Conservation (phyloP, 768 basidiomycete species). For the Paxillus ammoniavirescens region DNA sequence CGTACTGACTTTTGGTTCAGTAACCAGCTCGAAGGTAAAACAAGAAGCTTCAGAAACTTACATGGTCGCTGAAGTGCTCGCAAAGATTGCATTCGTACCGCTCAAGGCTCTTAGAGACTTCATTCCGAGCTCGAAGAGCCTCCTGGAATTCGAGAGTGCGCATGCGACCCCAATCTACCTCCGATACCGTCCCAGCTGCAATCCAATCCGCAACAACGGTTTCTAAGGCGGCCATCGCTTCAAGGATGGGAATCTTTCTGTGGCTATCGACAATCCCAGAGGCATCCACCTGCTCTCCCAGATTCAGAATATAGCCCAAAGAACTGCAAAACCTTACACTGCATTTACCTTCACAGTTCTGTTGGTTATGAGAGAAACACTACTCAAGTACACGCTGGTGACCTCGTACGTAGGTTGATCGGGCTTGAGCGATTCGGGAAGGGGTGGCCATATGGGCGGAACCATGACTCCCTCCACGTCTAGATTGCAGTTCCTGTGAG, state of each 20-base stretch:
- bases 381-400: constrained; percentile 59
- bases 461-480: constrained; percentile 58
- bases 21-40: constrained; percentile 1
- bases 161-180: constrained; percentile 84
- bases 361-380: constrained; percentile 74
- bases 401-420: constrained; percentile 67
- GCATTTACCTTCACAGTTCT: constrained; percentile 81
- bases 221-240: constrained; percentile 51
- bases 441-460: constrained; percentile 79
- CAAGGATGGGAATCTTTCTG: constrained; percentile 59
- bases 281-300: constrained; percentile 58
- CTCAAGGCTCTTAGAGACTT: constrained; percentile 42
- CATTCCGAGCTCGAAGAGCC: constrained; percentile 56
- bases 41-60: constrained; percentile 37
- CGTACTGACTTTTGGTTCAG: constrained; percentile 54
- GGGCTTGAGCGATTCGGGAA: constrained; percentile 43
- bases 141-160: constrained; percentile 93
- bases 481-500: constrained; percentile 25
- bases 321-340: background rate
- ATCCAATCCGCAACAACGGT: constrained; percentile 58
- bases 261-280: constrained; percentile 66
- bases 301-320: background rate
- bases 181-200: constrained; percentile 47
- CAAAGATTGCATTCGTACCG: constrained; percentile 56
- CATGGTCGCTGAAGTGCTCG: constrained; percentile 71